Evolutionary conservation across 1,284 basidiomycete genomes (phyloP).

Genomic region (Heterobasidion annosum): DNA sequence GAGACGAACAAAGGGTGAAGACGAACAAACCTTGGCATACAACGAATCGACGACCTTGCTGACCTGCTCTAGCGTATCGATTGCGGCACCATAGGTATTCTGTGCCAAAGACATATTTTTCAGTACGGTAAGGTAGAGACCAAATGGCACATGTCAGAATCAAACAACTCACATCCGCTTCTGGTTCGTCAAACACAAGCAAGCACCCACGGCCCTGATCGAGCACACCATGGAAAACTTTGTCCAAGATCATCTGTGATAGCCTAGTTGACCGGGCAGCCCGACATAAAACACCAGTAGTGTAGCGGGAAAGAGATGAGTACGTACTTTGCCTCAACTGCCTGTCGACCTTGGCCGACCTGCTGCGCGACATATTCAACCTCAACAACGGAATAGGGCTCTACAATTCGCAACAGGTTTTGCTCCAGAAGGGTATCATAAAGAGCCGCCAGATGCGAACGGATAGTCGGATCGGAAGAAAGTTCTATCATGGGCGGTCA

Average conservation of each 20-base stretch:
- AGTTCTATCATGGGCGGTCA: conserved; percentile 51
- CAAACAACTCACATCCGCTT: conserved; percentile 61
- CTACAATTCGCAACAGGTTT: conserved; percentile 89
- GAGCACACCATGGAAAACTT: conserved; percentile 88
- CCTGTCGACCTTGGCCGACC: conserved; percentile 84
- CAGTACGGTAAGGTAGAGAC: not conserved
- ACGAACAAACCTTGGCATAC: conserved; percentile 70
- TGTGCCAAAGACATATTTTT: conserved; percentile 19
- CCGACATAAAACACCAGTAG: not conserved
- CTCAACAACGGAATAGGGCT: conserved; percentile 92
- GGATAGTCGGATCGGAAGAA: conserved; percentile 89
- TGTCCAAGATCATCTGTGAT: conserved; percentile 98
- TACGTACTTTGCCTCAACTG: conserved; percentile 90
- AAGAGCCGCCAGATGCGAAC: conserved; percentile 85
- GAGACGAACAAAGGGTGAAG: not conserved
- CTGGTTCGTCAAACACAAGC: conserved; percentile 80
- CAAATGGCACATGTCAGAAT: not conserved
- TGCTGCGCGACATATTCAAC: conserved; percentile 83
- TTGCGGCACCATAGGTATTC: conserved; percentile 82
- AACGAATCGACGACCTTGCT: conserved; percentile 87
- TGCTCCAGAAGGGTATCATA: conserved; percentile 96
- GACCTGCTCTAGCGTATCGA: conserved; percentile 86
- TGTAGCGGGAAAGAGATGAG: not conserved
- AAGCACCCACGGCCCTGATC: conserved; percentile 94
- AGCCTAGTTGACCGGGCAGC: conserved; percentile 40